phyloP scores from a whole-genome alignment of 2,329 filamentous ascomycete genomes.

The Phyllosticta ampelicida region DNA sequence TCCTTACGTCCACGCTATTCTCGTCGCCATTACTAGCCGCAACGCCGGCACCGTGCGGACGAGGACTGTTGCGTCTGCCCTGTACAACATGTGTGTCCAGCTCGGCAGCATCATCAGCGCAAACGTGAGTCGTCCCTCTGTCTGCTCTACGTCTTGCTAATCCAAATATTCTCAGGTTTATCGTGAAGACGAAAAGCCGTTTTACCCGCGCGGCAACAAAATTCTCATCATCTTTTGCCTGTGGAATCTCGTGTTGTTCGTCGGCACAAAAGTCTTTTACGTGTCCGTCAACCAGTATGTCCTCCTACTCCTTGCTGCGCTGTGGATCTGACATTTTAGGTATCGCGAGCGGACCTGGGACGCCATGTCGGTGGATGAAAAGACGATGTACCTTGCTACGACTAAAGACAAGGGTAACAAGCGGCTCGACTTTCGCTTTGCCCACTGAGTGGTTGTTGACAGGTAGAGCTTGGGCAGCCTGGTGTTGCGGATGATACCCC shows the following conservation, averaged over 20 bases:
- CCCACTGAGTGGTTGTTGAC: background rate
- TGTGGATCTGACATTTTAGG: conserved; percentile 15
- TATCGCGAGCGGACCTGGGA: conserved; percentile 38
- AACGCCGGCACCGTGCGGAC: conserved; percentile 54
- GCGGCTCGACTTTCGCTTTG: conserved; percentile 30
- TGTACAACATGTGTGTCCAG: conserved; percentile 47
- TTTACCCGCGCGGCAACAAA: conserved; percentile 44
- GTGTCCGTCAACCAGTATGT: conserved; percentile 33
- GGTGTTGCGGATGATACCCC: background rate
- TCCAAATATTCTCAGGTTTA: conserved; percentile 34
- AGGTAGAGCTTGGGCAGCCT: background rate
- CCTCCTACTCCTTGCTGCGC: conserved; percentile 11
- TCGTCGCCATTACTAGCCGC: conserved; percentile 50
- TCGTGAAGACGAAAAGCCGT: conserved; percentile 42
- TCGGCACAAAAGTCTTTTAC: conserved; percentile 42
- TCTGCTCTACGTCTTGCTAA: conserved; percentile 11
- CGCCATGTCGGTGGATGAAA: conserved; percentile 38
- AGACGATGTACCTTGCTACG: conserved; percentile 36
- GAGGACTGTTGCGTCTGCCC: conserved; percentile 49
- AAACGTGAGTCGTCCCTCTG: conserved; percentile 9
- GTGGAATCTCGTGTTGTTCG: conserved; percentile 37
- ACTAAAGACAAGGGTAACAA: conserved; percentile 30
- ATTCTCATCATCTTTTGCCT: conserved; percentile 40
- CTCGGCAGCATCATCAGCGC: conserved; percentile 28
- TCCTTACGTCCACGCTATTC: conserved; percentile 43